Conservation (phyloP, 768 basidiomycete species). For the Melanogaster broomeanus region DNA sequence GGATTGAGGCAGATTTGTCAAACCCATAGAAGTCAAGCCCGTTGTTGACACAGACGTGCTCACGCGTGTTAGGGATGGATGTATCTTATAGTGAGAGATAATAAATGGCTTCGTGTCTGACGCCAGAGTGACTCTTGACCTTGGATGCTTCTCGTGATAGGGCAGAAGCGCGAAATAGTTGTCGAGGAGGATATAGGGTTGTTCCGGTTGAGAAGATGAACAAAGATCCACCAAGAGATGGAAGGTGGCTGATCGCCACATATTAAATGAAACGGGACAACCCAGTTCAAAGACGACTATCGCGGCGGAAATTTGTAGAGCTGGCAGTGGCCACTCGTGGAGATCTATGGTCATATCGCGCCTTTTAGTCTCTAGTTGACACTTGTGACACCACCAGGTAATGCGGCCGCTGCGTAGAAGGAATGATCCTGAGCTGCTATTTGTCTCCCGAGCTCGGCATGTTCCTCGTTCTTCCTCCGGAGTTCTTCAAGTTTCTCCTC, state of each 20-base stretch:
- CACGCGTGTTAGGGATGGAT: constrained; percentile 15
- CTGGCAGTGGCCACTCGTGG: constrained; percentile 50
- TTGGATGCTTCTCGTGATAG: constrained; percentile 2
- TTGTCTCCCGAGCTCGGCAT: neutral
- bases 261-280: constrained; percentile 36
- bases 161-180: neutral
- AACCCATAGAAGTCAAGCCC: constrained; percentile 30
- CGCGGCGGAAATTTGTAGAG: constrained; percentile 14
- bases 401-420: neutral
- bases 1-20: constrained; percentile 15
- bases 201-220: neutral
- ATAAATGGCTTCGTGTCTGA: constrained; percentile 37
- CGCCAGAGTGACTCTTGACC: constrained; percentile 35
- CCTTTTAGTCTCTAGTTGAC: constrained; percentile 18
- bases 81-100: constrained; percentile 31
- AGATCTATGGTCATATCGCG: constrained; percentile 27
- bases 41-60: constrained; percentile 29
- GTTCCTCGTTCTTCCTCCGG: constrained; percentile 4
- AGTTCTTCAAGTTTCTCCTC: constrained; percentile 30
- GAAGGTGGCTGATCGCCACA: constrained; percentile 44
- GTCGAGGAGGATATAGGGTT: constrained; percentile 1
- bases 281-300: constrained; percentile 43
- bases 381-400: constrained; percentile 23
- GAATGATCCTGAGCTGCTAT: neutral
- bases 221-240: constrained; percentile 38